phyloP scores from a whole-genome alignment of 208 protist genomes.

The Angomonas ambiguus region DNA sequence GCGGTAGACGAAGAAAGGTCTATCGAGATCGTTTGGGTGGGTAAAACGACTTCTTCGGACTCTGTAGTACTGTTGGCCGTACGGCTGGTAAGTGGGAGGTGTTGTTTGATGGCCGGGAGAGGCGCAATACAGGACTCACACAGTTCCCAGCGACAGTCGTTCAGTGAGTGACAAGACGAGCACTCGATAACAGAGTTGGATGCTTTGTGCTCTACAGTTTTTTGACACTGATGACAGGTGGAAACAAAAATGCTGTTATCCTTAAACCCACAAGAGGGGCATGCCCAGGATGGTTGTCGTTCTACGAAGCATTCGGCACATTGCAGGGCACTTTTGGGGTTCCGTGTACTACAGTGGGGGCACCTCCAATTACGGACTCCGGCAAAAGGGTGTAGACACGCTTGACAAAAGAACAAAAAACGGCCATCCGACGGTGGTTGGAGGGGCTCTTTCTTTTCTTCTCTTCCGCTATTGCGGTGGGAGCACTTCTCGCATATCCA shows the following conservation, averaged over 20 bases:
- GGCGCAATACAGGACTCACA: slow-evolving; percentile 58
- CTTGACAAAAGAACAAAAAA: slow-evolving; percentile 54
- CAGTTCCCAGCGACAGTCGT: slow-evolving; percentile 80
- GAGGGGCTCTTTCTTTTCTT: not conserved
- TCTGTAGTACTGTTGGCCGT: no score
- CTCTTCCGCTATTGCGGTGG: slow-evolving; percentile 8
- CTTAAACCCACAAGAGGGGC: slow-evolving; percentile 27
- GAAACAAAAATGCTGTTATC: slow-evolving; percentile 42
- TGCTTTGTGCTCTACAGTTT: slow-evolving; percentile 10
- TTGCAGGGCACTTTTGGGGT: slow-evolving; percentile 46
- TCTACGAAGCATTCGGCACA: slow-evolving; percentile 59
- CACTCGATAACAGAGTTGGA: slow-evolving; percentile 49
- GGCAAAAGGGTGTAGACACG: slow-evolving; percentile 42
- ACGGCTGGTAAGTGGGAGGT: not conserved
- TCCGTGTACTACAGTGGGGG: slow-evolving; percentile 50
- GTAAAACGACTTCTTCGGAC: no score
- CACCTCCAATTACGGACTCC: slow-evolving; percentile 74
- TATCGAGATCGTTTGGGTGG: no score
- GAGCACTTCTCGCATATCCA: slow-evolving; percentile 63
- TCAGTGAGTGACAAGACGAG: slow-evolving; percentile 35
- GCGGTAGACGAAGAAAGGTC: no score
- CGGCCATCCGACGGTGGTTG: not conserved
- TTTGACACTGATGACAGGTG: slow-evolving; percentile 36
- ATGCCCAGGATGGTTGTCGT: slow-evolving; percentile 53
- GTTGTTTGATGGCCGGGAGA: not conserved